Percentiles rank a stretch among this genome's conserved stretches.
phyloP scores from a whole-genome alignment of 805 yeast species.

The Yamadazyma philogaea region DNA sequence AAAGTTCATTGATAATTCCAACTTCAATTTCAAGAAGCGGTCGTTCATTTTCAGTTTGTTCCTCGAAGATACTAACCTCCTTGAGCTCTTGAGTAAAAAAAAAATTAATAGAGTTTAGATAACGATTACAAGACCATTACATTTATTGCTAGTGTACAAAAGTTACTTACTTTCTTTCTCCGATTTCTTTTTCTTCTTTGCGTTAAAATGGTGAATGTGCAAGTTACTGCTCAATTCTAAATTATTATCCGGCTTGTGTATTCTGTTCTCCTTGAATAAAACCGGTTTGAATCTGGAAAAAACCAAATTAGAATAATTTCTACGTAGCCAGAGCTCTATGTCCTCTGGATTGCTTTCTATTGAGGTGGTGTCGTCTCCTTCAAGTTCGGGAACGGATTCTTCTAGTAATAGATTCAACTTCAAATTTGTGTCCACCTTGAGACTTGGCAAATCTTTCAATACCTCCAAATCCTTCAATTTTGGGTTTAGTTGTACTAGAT shows the following conservation, averaged over 20 bases:
- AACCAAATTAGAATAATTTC: slow-evolving; percentile 34
- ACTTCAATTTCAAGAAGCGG: slow-evolving; percentile 61
- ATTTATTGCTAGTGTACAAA: background rate
- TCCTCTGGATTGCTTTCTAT: slow-evolving; percentile 41
- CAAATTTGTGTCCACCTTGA: slow-evolving; percentile 2
- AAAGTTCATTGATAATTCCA: slow-evolving; percentile 52
- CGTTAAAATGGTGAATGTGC: slow-evolving; percentile 6
- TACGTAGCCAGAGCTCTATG: slow-evolving; percentile 35
- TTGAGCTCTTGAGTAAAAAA: slow-evolving; percentile 12
- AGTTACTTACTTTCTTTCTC: slow-evolving; percentile 1
- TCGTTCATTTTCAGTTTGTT: slow-evolving; percentile 65
- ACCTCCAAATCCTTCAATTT: slow-evolving; percentile 19
- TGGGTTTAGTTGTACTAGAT: slow-evolving; percentile 22
- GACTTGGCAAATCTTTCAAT: slow-evolving; percentile 1
- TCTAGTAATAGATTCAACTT: slow-evolving; percentile 27
- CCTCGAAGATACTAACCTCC: slow-evolving; percentile 36
- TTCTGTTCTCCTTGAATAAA: slow-evolving; percentile 21
- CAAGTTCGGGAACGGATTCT: slow-evolving; percentile 37
- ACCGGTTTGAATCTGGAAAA: slow-evolving; percentile 34
- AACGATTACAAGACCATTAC: background rate
- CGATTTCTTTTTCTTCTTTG: slow-evolving; percentile 11
- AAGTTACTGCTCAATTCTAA: slow-evolving; percentile 13
- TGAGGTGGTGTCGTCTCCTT: slow-evolving; percentile 33
- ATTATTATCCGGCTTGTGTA: slow-evolving; percentile 16
- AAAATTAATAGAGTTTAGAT: slow-evolving; percentile 4